Evolutionary conservation across 2,329 filamentous ascomycete species (phyloP).

Genomic region (Colletotrichum sp.): DNA sequence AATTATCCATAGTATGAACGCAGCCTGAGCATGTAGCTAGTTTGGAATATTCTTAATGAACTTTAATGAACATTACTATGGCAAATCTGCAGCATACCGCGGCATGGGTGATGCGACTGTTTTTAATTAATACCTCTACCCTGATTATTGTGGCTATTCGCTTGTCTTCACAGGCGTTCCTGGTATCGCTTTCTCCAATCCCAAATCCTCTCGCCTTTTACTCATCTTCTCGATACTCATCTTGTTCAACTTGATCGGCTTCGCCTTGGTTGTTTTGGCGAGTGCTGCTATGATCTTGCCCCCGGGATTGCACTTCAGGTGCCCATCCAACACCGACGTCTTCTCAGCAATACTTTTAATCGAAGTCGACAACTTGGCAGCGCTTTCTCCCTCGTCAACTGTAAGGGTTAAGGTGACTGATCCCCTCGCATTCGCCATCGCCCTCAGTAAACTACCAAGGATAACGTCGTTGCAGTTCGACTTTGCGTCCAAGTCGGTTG

Average conservation of each 20-base stretch:
- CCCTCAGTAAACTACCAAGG: neutral
- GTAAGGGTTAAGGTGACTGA: neutral
- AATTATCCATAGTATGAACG: neutral
- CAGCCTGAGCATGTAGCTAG: neutral
- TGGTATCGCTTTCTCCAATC: neutral
- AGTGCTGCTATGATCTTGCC: neutral
- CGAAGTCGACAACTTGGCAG: neutral
- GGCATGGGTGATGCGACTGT: no score
- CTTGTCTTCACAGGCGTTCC: neutral
- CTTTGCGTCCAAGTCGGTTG: neutral
- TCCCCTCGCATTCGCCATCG: neutral
- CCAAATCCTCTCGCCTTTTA: neutral
- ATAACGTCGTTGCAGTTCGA: neutral
- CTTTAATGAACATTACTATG: neutral
- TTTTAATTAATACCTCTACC: neutral
- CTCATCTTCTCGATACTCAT: neutral
- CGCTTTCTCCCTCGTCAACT: neutral
- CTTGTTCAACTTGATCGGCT: neutral
- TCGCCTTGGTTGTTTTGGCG: accelerated
- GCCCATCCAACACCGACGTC: neutral
- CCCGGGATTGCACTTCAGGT: neutral
- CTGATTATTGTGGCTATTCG: neutral
- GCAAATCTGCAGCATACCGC: accelerated
- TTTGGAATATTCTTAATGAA: neutral
- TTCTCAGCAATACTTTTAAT: neutral